phyloP scores from a whole-genome alignment of 495 filamentous ascomycete species.

The Podospora pseudoanserina region DNA sequence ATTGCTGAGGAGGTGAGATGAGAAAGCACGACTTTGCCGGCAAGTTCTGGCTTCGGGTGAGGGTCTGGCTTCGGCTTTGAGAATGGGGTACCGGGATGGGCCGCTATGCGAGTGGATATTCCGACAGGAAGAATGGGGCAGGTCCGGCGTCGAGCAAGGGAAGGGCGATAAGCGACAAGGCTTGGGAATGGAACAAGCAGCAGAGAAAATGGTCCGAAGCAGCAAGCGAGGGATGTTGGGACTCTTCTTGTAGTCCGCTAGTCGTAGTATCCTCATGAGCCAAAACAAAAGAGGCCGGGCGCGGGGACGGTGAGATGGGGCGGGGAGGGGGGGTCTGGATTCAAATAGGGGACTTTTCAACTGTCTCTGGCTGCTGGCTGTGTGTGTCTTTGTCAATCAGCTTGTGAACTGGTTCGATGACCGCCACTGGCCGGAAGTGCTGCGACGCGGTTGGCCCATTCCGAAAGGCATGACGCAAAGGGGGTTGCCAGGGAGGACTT shows the following conservation, averaged over 20 bases:
- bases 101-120: constrained; percentile 22
- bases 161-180: constrained; percentile 17
- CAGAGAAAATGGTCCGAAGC: not conserved
- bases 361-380: not conserved
- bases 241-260: not conserved
- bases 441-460: constrained; percentile 21
- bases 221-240: not conserved
- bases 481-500: not conserved
- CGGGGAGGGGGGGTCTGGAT: not conserved
- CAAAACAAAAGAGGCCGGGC: not conserved
- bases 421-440: constrained; percentile 10
- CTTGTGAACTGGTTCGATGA: constrained; percentile 4
- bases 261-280: constrained; percentile 7
- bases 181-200: not conserved
- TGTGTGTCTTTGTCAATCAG: constrained; percentile 11
- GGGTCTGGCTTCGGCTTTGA: constrained; percentile 9
- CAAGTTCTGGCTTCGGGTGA: constrained; percentile 12
- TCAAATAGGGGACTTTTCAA: not conserved
- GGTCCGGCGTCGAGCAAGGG: constrained; percentile 17
- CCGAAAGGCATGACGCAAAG: constrained; percentile 25
- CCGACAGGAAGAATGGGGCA: constrained; percentile 15
- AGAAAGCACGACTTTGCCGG: constrained; percentile 7
- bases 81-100: constrained; percentile 17
- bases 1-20: constrained; percentile 7
- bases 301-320: not conserved